Evolutionary conservation across 1,284 basidiomycete genomes (phyloP), one percentile per base, ranked within the genome.

Genomic region (Cryptococcus sp.): DNA sequence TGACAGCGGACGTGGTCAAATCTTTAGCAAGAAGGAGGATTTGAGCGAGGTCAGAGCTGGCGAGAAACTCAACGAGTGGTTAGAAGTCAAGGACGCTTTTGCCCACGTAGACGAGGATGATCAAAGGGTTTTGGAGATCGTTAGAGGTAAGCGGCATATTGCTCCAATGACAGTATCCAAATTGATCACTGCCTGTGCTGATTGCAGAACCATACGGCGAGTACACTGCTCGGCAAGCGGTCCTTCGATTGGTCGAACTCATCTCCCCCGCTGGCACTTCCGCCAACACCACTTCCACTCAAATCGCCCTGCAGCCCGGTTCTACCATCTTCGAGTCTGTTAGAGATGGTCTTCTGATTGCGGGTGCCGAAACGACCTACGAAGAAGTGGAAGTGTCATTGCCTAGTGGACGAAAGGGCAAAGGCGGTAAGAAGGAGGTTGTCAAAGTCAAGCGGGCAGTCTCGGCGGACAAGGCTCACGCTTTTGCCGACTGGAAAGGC

Each of bases 321-420:
- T 57, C 80, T 11, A 79, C 77, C 52, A 79, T 83, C 55, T 81
- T 81, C 57, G 82, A 82, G 61, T 75, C 77, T 38, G 77, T 82
- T 51, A 74, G 76, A 23, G 78, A 81, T 59, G 78, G 79, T 0
- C 59, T 54, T 16, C 52, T 66, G 23, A 50, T 57, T n/a, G 61
- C 57, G 17, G 44, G 52, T 5, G 53, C 57, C 4, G 64, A 70
- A 43, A 59, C 68, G 13, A 55, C 55, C 22, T 69, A 67, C 55
- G 66, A 74, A 54, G 75, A 73, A 45, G 67, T 69, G 46, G 67
- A 72, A 57, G 67, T 70, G 19, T 48, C 64, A 5, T 46, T 73
- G 1, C 67, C 69, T 13, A 55, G 59, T 52, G 70, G 66, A 15
- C 53, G 63, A 46, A 76, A 73, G 60, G 63, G 62, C 59, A 71